Evolutionary conservation across 805 yeast genomes (phyloP).

Genomic region (Wickerhamiella shivajii): DNA sequence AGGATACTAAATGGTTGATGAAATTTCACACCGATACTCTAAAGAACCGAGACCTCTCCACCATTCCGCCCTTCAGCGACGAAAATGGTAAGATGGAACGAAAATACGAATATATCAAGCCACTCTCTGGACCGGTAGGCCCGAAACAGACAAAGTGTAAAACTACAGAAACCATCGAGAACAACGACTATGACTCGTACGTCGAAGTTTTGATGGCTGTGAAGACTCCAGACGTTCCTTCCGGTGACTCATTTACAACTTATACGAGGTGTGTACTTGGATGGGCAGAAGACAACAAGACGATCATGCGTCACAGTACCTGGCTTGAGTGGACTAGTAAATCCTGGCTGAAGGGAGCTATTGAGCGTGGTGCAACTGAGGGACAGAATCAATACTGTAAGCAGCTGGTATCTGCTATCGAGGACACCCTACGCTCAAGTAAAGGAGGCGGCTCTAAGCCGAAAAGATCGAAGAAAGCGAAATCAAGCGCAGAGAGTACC

Average conservation of each 20-base stretch:
- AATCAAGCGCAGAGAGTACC: conserved; percentile 7
- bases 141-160: conserved; percentile 78
- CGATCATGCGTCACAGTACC: conserved; percentile 49
- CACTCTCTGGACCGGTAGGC: conserved; percentile 69
- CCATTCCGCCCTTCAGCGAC: conserved; percentile 16
- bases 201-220: conserved; percentile 51
- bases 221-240: conserved; percentile 87
- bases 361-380: conserved; percentile 67
- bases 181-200: conserved; percentile 37
- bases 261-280: conserved; percentile 55
- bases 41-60: conserved; percentile 22
- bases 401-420: conserved; percentile 31
- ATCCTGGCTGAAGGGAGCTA: conserved; percentile 82
- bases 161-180: conserved; percentile 49
- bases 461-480: conserved; percentile 10
- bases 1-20: conserved; percentile 31
- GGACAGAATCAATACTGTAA: conserved; percentile 62
- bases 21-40: conserved; percentile 26
- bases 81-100: conserved; percentile 26
- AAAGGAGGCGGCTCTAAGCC: conserved; percentile 9
- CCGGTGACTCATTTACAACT: conserved; percentile 69
- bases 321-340: conserved; percentile 79
- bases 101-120: conserved; percentile 52
- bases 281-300: conserved; percentile 56
- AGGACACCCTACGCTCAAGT: conserved; percentile 16